These are phyloP conservation scores for Hypericum perforatum DNA, from an alignment of 345 rosid genomes.

Conservation along the genomic window DNA sequence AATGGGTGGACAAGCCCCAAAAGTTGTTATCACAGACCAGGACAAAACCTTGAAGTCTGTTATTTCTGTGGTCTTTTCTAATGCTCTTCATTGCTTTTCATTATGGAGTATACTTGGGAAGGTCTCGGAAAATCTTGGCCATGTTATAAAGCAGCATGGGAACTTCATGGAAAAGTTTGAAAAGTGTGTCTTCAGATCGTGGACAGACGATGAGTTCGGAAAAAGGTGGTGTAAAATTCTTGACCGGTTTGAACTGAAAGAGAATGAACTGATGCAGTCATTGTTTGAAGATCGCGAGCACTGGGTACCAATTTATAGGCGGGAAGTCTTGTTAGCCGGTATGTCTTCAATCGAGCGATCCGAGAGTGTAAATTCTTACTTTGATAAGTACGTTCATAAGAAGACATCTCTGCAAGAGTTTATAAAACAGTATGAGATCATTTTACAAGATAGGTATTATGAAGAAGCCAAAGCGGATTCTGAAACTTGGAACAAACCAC, in stretches of 20 bases:
- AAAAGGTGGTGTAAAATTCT: constrained; percentile 25
- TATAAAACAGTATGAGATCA: constrained; percentile 20
- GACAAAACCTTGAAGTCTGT: constrained; percentile 21
- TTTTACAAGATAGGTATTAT: constrained; percentile 16
- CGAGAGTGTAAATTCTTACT: constrained; percentile 19
- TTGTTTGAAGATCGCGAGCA: constrained; percentile 19
- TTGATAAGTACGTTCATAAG: constrained; percentile 19
- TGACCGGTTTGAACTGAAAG: constrained; percentile 16
- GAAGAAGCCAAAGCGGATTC: constrained; percentile 22
- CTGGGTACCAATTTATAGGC: constrained; percentile 22
- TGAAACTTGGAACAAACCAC: constrained; percentile 19
- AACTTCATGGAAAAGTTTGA: constrained; percentile 15
- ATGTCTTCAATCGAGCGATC: constrained; percentile 17
- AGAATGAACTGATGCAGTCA: constrained; percentile 14
- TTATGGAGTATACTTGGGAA: constrained; percentile 20
- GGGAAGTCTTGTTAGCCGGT: constrained; percentile 19
- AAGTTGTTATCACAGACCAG: constrained; percentile 14
- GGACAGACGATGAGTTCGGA: constrained; percentile 21
- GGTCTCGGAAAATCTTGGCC: constrained; percentile 16
- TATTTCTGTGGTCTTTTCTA: constrained; percentile 15
- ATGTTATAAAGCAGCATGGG: constrained; percentile 16
- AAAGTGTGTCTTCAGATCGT: constrained; percentile 20
- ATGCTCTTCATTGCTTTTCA: constrained; percentile 19
- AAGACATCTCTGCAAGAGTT: constrained; percentile 20
- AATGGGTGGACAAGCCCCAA: constrained; percentile 22